A percentile compares a stretch with the other conserved stretches of the same genome.
Conservation (phyloP, 257 asterid species). For the Handroanthus guayacan region DNA sequence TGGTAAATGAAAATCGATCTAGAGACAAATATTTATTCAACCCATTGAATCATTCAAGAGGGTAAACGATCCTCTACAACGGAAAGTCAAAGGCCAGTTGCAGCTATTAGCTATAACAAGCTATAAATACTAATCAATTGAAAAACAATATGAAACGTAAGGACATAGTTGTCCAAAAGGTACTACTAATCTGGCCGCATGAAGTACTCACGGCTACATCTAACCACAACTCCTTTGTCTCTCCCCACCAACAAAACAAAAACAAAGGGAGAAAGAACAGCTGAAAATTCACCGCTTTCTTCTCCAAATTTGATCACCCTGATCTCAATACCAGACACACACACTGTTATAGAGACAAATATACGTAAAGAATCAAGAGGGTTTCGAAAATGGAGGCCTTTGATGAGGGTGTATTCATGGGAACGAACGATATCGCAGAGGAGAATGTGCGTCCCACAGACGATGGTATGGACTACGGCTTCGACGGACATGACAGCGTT, state of each 20-base stretch:
- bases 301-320: conserved; percentile 38
- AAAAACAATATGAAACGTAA: background rate
- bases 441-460: conserved; percentile 43
- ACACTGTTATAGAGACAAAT: conserved; percentile 1
- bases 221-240: background rate
- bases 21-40: conserved; percentile 16
- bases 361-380: background rate
- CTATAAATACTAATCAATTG: background rate
- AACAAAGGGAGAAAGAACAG: conserved; percentile 6
- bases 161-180: background rate
- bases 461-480: conserved; percentile 51
- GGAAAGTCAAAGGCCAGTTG: background rate
- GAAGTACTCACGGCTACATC: background rate
- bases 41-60: conserved; percentile 34
- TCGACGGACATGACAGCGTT: conserved; percentile 47
- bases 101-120: background rate
- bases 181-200: background rate
- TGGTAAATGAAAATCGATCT: background rate
- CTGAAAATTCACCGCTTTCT: conserved; percentile 38
- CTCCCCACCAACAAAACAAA: background rate
- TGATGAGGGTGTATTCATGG: conserved; percentile 48
- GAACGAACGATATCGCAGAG: conserved; percentile 44
- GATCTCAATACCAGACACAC: conserved; percentile 22
- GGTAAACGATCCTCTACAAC: background rate
- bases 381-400: conserved; percentile 56